phyloP scores from a whole-genome alignment of 768 basidiomycete genomes.

The Rhodotorula kratochvilovae region DNA sequence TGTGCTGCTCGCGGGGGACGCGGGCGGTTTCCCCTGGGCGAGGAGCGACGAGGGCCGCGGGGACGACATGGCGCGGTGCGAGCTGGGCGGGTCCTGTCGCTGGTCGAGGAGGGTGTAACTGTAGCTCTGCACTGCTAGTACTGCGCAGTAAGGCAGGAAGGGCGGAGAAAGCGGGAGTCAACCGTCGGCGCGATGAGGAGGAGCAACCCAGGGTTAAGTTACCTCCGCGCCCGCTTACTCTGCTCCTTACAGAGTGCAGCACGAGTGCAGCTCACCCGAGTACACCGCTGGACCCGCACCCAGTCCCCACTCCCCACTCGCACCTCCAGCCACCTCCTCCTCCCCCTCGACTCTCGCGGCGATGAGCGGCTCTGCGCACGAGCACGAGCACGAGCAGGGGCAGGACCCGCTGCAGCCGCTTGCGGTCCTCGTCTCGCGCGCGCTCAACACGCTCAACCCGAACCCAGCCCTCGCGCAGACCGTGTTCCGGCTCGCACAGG shows the following conservation, averaged over 20 bases:
- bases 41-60: constrained; percentile 12
- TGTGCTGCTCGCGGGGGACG: no score
- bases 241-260: no score
- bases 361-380: not conserved
- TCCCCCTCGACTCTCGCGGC: not conserved
- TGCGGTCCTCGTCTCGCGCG: constrained; percentile 73
- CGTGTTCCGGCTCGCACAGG: constrained; percentile 61
- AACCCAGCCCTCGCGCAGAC: constrained; percentile 75
- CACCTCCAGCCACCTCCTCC: not conserved
- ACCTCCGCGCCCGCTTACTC: no score
- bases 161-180: no score
- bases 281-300: no score
- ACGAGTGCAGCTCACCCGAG: no score
- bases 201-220: no score
- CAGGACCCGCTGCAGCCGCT: constrained; percentile 54
- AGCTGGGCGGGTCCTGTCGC: not conserved
- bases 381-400: no score
- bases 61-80: constrained; percentile 5
- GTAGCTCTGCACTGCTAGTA: no score
- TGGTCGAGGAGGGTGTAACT: not conserved
- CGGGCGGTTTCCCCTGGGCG: not conserved
- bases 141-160: no score
- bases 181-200: no score
- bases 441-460: constrained; percentile 71
- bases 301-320: not conserved